Evolutionary conservation across 306 rosid genomes (phyloP), one percentile per base, ranked within the genome.

Genomic region (Biancaea sappan): DNA sequence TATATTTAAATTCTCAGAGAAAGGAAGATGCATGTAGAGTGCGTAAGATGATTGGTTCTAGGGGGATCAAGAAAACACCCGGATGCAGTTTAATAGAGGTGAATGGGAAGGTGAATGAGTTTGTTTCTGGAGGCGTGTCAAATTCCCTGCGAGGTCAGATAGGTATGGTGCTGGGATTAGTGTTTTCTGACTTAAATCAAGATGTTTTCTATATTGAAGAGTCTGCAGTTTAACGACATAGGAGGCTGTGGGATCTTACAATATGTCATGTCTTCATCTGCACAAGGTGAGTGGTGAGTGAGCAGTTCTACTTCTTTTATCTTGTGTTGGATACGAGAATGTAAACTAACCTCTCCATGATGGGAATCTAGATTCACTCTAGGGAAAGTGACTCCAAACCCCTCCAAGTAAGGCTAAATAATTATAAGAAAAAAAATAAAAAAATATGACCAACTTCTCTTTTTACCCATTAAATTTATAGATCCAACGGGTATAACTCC

Each of bases 51-150:
- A 79, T 76, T 21, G 82, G 80, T 58, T 79, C 76, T 35, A 41
- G 54, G 26, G 76, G 86, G 26, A 65, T 77, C 18, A 85, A 71
- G 77, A 85, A 85, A 80, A 76, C 84, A 63, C 79, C 86, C 11
- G 80, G 86, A 11, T 82, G 79, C 59, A 79, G 89, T 31, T 73
- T 54, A 57, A 59, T 85, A 79, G 84, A 82, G 84, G 82, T 79
- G 63, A 86, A 72, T 56, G 84, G 82, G 52, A 82, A 68, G 69
- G 72, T 69, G 40, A 69, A 73, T 64, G 84, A 85, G 66, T 76
- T 79, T 79, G 80, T 82, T 68, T 76, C 86, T 28, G 84, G 83
- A 63, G 83, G 73, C 54, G 26, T 67, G 18, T 41, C 71, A 0
- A 80, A 82, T 73, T 76, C 74, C 16, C 61, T 58, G 16, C 32